phyloP scores from a whole-genome alignment of 345 rosid genomes.

The Gossypium rotundifolium region DNA sequence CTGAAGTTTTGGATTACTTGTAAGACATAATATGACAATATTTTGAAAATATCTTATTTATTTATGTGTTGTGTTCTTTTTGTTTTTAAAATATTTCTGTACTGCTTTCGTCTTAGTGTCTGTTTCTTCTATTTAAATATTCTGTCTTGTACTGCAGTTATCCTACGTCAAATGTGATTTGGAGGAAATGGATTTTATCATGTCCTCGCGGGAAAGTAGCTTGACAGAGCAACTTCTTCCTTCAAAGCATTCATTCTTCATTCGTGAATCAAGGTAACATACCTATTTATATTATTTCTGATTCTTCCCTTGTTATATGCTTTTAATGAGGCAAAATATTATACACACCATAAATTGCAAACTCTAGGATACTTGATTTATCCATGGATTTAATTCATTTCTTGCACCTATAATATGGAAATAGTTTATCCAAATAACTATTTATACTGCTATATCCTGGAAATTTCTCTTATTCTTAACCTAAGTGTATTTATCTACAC shows the following conservation, averaged over 20 bases:
- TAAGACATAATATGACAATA: not conserved
- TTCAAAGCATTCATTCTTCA: constrained; percentile 81
- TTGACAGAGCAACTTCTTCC: constrained; percentile 90
- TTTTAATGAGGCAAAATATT: not conserved
- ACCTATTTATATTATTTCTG: constrained; percentile 10
- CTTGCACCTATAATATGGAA: not conserved
- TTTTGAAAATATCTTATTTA: constrained; percentile 3
- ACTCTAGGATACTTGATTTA: not conserved
- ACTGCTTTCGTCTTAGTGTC: constrained; percentile 3
- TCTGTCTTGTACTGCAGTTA: constrained; percentile 49
- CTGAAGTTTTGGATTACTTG: not conserved
- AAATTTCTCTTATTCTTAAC: not conserved
- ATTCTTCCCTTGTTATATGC: not conserved
- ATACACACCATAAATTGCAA: not conserved
- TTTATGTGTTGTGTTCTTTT: not conserved
- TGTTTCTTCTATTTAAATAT: not conserved
- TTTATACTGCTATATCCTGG: not conserved
- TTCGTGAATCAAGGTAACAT: constrained; percentile 79
- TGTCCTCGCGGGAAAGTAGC: constrained; percentile 64
- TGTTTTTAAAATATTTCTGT: constrained; percentile 16
- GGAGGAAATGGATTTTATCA: constrained; percentile 92
- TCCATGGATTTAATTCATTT: not conserved
- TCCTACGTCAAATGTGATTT: constrained; percentile 71
- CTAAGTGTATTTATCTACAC: not conserved
- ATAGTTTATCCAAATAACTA: not conserved